These are phyloP conservation scores for Anisogramma anomala DNA, from an alignment of 2,329 filamentous ascomycete genomes.

Conservation along the genomic window DNA sequence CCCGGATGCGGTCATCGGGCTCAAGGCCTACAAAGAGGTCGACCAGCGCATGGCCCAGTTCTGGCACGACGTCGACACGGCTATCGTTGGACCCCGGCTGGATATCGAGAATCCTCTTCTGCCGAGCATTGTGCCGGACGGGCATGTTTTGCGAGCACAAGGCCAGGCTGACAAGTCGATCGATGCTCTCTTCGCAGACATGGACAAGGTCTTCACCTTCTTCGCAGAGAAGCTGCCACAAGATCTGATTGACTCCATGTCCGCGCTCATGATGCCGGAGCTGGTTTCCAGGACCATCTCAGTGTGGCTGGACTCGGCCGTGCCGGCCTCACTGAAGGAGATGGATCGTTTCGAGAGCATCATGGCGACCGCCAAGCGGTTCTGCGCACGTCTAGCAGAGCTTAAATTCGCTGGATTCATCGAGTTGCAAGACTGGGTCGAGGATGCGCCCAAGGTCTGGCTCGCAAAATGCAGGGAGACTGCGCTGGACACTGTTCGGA, in stretches of 20 bases:
- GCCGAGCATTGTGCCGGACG: constrained; percentile 30
- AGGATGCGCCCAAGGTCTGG: constrained; percentile 73
- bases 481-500: constrained; percentile 63
- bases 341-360: constrained; percentile 61
- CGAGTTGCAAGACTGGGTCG: constrained; percentile 67
- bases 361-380: constrained; percentile 50
- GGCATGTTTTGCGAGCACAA: constrained; percentile 31
- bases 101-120: constrained; percentile 25
- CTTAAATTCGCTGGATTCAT: constrained; percentile 51
- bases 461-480: constrained; percentile 70
- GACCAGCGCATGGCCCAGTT: constrained; percentile 48
- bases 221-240: constrained; percentile 40
- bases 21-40: constrained; percentile 49
- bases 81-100: constrained; percentile 50
- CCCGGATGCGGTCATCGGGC: constrained; percentile 40
- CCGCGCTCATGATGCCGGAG: constrained; percentile 56
- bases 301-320: constrained; percentile 62
- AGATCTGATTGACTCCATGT: constrained; percentile 48
- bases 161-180: constrained; percentile 35
- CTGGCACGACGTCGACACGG: constrained; percentile 51
- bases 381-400: constrained; percentile 52
- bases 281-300: constrained; percentile 58
- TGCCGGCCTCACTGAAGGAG: constrained; percentile 63
- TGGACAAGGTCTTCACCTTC: constrained; percentile 40
- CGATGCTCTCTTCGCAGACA: constrained; percentile 40